phyloP scores from a whole-genome alignment of 371 early-diverging fungal species.

The Lichtheimia ramosa region DNA sequence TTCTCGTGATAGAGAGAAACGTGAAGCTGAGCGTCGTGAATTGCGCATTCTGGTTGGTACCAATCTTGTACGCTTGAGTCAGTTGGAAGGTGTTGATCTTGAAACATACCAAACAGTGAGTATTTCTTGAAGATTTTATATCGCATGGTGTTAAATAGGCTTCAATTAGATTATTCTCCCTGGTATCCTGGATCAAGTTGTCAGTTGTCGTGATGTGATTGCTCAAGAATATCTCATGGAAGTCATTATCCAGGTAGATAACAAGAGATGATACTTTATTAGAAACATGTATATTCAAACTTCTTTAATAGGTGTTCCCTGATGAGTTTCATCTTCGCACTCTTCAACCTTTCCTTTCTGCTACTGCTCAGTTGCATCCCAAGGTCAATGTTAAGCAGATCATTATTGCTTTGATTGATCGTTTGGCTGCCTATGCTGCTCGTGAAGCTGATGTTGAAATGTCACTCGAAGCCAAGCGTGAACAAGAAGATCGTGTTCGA shows the following conservation, averaged over 20 bases:
- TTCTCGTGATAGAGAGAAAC: slow-evolving; percentile 86
- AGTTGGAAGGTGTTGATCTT: slow-evolving; percentile 85
- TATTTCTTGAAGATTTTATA: neutral
- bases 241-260: slow-evolving; percentile 95
- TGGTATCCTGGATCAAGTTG: slow-evolving; percentile 90
- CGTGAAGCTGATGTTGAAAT: slow-evolving; percentile 29
- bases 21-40: slow-evolving; percentile 94
- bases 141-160: too few relatives aligned
- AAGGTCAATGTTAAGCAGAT: slow-evolving; percentile 93
- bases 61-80: slow-evolving; percentile 93
- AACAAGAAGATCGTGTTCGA: slow-evolving; percentile 9
- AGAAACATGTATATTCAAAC: neutral
- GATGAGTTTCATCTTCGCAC: slow-evolving; percentile 95
- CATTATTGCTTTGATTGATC: slow-evolving; percentile 90
- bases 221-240: slow-evolving; percentile 99
- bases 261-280: neutral
- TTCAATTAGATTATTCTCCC: slow-evolving; percentile 77
- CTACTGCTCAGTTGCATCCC: slow-evolving; percentile 86
- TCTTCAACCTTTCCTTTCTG: slow-evolving; percentile 84
- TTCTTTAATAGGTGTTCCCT: slow-evolving; percentile 71
- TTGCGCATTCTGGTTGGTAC: slow-evolving; percentile 92
- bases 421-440: slow-evolving; percentile 57
- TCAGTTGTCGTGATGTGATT: slow-evolving; percentile 93
- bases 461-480: slow-evolving; percentile 10
- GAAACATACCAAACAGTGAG: slow-evolving; percentile 73